Conservation (phyloP, 257 asterid species). For the Solanum megistacrolobum region DNA sequence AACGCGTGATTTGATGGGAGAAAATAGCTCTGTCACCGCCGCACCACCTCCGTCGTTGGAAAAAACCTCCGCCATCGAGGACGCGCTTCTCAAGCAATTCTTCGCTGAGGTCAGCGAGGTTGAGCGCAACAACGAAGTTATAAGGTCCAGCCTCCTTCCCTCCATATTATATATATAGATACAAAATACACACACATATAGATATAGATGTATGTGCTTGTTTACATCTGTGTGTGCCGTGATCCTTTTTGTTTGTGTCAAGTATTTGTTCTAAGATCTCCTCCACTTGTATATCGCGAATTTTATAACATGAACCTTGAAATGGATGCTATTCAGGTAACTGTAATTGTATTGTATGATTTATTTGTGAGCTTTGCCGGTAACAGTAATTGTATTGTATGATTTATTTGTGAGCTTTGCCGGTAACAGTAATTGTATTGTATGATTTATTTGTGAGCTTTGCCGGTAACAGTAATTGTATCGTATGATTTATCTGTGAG, state of each 20-base stretch:
- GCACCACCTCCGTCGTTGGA: not conserved
- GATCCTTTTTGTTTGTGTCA: not conserved
- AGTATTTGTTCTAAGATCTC: not conserved
- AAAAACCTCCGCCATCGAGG: conserved; percentile 36
- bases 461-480: not conserved
- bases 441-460: not conserved
- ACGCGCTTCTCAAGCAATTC: conserved; percentile 77
- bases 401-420: not conserved
- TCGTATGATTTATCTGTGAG: not conserved
- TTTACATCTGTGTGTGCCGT: not conserved
- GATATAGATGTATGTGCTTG: not conserved
- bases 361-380: not conserved
- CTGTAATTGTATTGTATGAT: not conserved
- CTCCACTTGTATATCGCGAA: not conserved
- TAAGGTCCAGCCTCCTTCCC: conserved; percentile 30
- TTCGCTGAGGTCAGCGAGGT: conserved; percentile 95
- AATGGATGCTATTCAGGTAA: not conserved
- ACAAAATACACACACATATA: not conserved
- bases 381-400: not conserved
- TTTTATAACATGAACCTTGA: not conserved
- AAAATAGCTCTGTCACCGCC: conserved; percentile 31
- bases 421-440: not conserved
- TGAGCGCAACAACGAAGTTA: conserved; percentile 94
- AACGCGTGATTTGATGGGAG: conserved; percentile 46
- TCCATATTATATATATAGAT: not conserved